Conservation (phyloP, 2,329 filamentous ascomycete genomes). For the Alternaria brassicae region DNA sequence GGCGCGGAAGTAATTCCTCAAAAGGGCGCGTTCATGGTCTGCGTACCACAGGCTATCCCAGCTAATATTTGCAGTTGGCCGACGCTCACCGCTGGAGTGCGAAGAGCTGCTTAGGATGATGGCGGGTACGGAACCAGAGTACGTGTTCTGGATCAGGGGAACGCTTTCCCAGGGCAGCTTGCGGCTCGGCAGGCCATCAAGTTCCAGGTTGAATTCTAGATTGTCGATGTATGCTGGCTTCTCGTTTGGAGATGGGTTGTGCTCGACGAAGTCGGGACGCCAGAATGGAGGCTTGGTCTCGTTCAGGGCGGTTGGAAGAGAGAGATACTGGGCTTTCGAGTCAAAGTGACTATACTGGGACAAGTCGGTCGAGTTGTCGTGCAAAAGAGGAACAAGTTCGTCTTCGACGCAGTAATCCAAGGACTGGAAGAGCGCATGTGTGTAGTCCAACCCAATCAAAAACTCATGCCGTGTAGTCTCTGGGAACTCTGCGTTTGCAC, state of each 20-base stretch:
- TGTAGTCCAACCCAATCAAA: constrained; percentile 61
- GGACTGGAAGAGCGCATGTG: constrained; percentile 56
- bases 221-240: constrained; percentile 41
- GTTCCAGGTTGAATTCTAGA: constrained; percentile 32
- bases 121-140: constrained; percentile 56
- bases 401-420: constrained; percentile 34
- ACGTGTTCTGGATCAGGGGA: constrained; percentile 57
- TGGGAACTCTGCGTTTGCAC: constrained; percentile 35
- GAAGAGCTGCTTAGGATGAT: constrained; percentile 48
- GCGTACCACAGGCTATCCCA: constrained; percentile 61
- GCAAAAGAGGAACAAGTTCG: constrained; percentile 37
- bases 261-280: constrained; percentile 31
- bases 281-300: constrained; percentile 42
- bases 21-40: constrained; percentile 56
- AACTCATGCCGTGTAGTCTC: constrained; percentile 56
- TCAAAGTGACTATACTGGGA: constrained; percentile 42
- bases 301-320: constrained; percentile 50
- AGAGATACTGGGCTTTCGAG: constrained; percentile 41
- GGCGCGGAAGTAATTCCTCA: constrained; percentile 58
- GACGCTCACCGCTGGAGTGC: constrained; percentile 32
- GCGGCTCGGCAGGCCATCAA: constrained; percentile 55
- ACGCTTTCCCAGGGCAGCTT: constrained; percentile 54
- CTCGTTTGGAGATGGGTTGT: constrained; percentile 39
- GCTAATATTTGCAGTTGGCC: constrained; percentile 31
- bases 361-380: constrained; percentile 48